These are phyloP conservation scores for Umbelopsis sp. DNA, from an alignment of 192 early-diverging fungal species.

Conservation along the genomic window DNA sequence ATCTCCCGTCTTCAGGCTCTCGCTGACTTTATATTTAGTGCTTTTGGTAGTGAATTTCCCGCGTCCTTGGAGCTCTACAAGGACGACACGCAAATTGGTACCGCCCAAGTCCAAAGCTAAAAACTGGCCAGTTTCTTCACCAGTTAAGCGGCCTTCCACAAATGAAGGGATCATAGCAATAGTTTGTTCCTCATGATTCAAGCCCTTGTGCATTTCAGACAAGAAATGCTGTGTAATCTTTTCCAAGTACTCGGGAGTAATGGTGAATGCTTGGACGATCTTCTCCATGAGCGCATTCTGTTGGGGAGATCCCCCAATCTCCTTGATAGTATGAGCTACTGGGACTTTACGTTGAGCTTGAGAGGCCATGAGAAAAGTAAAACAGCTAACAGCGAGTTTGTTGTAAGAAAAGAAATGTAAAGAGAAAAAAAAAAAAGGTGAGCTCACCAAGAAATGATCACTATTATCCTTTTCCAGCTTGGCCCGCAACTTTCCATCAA, in stretches of 20 bases:
- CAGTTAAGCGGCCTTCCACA: slow-evolving; percentile 73
- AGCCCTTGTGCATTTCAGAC: slow-evolving; percentile 65
- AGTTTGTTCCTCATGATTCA: slow-evolving; percentile 54
- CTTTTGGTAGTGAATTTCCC: slow-evolving; percentile 72
- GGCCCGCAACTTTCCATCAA: slow-evolving; percentile 15
- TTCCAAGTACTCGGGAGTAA: slow-evolving; percentile 54
- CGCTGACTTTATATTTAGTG: slow-evolving; percentile 68
- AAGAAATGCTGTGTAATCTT: slow-evolving; percentile 62
- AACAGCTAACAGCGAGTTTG: not conserved
- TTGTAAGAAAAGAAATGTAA: not conserved
- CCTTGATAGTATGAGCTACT: slow-evolving; percentile 30
- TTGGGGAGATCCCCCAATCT: slow-evolving; percentile 48
- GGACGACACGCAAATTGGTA: slow-evolving; percentile 90
- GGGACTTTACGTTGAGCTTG: slow-evolving; percentile 12
- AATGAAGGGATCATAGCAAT: slow-evolving; percentile 91
- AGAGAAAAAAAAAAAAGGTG: not conserved
- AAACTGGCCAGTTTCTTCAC: slow-evolving; percentile 78
- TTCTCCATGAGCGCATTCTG: slow-evolving; percentile 51
- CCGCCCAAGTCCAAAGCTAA: slow-evolving; percentile 94
- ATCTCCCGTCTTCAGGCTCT: slow-evolving; percentile 57
- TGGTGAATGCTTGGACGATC: slow-evolving; percentile 55
- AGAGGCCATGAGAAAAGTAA: not conserved
- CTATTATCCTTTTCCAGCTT: slow-evolving; percentile 15
- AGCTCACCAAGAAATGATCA: not conserved
- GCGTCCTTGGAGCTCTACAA: slow-evolving; percentile 78